Base-by-base conservation (phyloP, 352 stramenopile species). In the Phytophthora nicotianae region DNA sequence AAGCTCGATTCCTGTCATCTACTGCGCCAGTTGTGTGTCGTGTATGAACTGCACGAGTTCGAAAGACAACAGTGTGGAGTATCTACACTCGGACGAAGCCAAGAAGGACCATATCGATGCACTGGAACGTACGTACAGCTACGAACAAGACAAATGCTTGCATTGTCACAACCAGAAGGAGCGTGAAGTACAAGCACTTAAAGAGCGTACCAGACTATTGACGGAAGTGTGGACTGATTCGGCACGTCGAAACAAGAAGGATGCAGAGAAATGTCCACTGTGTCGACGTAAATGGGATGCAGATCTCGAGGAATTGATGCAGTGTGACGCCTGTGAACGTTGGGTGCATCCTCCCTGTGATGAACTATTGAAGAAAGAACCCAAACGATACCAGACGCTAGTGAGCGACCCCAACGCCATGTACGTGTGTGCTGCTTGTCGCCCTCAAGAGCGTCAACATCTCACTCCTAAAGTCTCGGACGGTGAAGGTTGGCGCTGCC, bases 331-430 rank as follows among this genome's bases (percentile, higher is more conserved):
- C 1, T 96, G 89, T 29, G 88, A 96, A 55, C 75, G 74, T 5
- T 96, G 88, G 88, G 86, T 81, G 1, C 88, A 96, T 57, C 83
- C 83, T n/a, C 69, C 70, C 4, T 96, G 88, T 42, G 88, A 96
- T 49, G 47, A 48, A 0, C 45, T 90, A 5, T 74, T 95, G 8
- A 83, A 75, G 1, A 62, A 76, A 5, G 77, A 95, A 17, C 75
- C 83, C 0, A 71, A 70, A 38, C 78, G 75, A 7, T 92, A 95
- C 56, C 61, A 88, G n/a, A 69, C 50, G 8, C 71, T 95, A 4
- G 82, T 91, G 10, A 71, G 80, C 17, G 79, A 93, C 42, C 59
- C 81, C 1, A 91, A 72, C 35, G 83, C 84, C 3, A 63, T 80
- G 47, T 96, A 95, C 43, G 77, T 93, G 16, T 96, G 88, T 40